Evolutionary conservation across 129 eudicot species (phyloP), one percentile per base, ranked within the genome.

Genomic region (Pseudognaphalium luteoalbum): DNA sequence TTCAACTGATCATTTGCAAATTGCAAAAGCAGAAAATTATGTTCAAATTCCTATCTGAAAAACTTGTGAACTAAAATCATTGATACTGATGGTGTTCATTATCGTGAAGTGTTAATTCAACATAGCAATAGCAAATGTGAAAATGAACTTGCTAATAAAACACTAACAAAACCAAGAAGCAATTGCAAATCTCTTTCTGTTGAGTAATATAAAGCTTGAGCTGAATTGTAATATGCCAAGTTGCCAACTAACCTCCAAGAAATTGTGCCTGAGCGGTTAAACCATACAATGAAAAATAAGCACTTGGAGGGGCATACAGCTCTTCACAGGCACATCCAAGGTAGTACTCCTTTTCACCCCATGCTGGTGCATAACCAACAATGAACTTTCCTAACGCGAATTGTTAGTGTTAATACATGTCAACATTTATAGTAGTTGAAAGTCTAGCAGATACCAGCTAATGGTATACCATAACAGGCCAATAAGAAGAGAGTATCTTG

Each of bases 241-340:
- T 78, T 8, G 52, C 7, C 44, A 63, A 70, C 80, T 79, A 70
- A 89, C 97, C 97, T 85, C 97, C 97, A 52, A 92, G 85, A 80
- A 92, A 92, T 80, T 86, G 83, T 75, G 96, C 97, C 74, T 84
- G 86, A 84, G 89, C 92, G 25, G 86, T 68, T 67, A 92, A 79
- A 52, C 96, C 97, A 44, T 92, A 80, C 76, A 89, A 76, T 22
- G 87, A 78, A 83, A 92, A 84, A 80, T 92, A 92, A 69, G 96
- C 97, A 83, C 96, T 89, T 69, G 97, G 96, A 50, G 97, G 97
- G 71, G 91, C 87, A 81, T 92, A 92, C 28, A 92, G 85, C 78
- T 89, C 96, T 9, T 92, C 89, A 80, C 96, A 92, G 42, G 92
- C 91, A 84, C 97, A 81, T 25, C 90, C 97, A 56, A 92, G 87